These are phyloP conservation scores for Vanderwaltozyma yarrowii DNA, from an alignment of 805 yeast genomes.

Conservation along the genomic window DNA sequence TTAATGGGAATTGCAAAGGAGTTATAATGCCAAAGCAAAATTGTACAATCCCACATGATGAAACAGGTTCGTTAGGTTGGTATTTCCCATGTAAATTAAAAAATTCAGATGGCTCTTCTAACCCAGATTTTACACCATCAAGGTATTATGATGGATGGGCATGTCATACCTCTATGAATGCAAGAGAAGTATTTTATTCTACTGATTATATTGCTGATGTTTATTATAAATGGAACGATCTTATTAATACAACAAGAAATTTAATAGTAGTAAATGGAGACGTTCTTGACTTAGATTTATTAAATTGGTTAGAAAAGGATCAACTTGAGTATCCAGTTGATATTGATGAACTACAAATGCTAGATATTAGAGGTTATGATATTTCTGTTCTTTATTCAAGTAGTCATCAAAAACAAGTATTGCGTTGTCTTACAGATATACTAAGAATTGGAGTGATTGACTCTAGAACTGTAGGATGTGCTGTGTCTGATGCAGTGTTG, in stretches of 20 bases:
- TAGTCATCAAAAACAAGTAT: constrained; percentile 52
- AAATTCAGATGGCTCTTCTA: constrained; percentile 57
- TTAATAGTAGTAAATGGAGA: constrained; percentile 82
- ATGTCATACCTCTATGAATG: constrained; percentile 67
- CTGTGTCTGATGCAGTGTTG: constrained; percentile 78
- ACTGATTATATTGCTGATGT: constrained; percentile 60
- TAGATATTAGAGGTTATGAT: constrained; percentile 62
- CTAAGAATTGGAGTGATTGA: constrained; percentile 84
- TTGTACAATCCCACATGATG: constrained; percentile 59
- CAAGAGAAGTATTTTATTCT: constrained; percentile 58
- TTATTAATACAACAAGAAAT: constrained; percentile 55
- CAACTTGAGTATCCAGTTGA: constrained; percentile 64
- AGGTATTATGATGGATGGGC: constrained; percentile 78
- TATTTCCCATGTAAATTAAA: constrained; percentile 85
- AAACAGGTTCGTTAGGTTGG: constrained; percentile 71
- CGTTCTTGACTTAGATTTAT: constrained; percentile 69
- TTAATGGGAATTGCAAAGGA: constrained; percentile 79
- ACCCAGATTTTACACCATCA: constrained; percentile 44
- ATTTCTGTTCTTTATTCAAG: constrained; percentile 61
- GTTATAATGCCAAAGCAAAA: constrained; percentile 60
- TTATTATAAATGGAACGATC: constrained; percentile 83
- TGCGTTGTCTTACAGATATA: constrained; percentile 76
- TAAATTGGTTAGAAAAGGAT: constrained; percentile 62
- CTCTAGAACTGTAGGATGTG: constrained; percentile 84
- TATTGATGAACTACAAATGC: constrained; percentile 49